Evolutionary conservation across 2,329 filamentous ascomycete species (phyloP).

Genomic region (Aspergillus sp.): DNA sequence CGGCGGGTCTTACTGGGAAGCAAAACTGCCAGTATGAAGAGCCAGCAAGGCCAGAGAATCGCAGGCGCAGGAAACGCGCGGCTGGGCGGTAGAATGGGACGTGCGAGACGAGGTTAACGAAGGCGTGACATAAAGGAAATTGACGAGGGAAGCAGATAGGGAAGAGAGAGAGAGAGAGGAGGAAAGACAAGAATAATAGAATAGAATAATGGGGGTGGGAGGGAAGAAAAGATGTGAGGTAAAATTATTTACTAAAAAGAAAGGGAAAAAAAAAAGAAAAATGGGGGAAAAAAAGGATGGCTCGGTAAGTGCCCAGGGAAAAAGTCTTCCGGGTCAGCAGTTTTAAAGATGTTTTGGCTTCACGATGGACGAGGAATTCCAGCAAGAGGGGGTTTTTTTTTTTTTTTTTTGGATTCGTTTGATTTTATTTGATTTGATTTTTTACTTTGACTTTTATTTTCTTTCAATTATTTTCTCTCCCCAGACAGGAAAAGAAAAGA

Average conservation of each 20-base stretch:
- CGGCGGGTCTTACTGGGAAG: not conserved
- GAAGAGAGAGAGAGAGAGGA: conserved; percentile 15
- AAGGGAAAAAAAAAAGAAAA: conserved; percentile 8
- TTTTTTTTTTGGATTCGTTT: conserved; percentile 8
- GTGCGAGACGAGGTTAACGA: conserved; percentile 22
- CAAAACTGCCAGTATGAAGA: not conserved
- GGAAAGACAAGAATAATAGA: not conserved
- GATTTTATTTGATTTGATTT: conserved; percentile 2
- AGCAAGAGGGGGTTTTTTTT: conserved; percentile 3
- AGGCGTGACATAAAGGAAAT: conserved; percentile 38
- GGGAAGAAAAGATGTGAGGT: conserved; percentile 29
- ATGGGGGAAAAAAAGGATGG: no score
- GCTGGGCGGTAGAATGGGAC: conserved; percentile 35
- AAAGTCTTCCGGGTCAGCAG: no score
- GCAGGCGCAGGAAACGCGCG: conserved; percentile 34
- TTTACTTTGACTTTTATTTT: conserved; percentile 3
- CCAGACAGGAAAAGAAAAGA: no score
- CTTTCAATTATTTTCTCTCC: conserved; percentile 4
- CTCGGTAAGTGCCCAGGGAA: no score
- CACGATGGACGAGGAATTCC: no score
- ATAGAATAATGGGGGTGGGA: not conserved
- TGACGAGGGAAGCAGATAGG: conserved; percentile 20
- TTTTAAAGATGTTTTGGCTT: no score
- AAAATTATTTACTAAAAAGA: conserved; percentile 39
- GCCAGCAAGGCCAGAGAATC: not conserved